Evolutionary conservation across 495 filamentous ascomycete genomes (phyloP).

Genomic region (Hypoxylon lenormandii): DNA sequence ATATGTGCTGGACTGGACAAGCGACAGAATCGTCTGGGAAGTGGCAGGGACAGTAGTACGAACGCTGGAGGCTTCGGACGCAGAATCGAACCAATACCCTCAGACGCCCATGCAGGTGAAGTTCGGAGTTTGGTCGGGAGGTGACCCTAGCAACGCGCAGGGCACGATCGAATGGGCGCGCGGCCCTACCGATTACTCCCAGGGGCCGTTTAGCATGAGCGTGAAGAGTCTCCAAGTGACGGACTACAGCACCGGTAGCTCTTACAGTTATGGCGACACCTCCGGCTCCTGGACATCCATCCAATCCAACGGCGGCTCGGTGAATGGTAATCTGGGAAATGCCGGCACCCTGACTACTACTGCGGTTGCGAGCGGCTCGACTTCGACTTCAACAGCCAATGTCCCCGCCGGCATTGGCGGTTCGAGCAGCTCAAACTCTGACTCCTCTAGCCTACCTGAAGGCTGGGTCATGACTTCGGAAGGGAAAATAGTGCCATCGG

Average conservation of each 20-base stretch:
- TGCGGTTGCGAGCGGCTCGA: conserved; percentile 57
- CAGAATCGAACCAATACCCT: conserved; percentile 77
- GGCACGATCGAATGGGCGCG: conserved; percentile 90
- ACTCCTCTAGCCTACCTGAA: conserved; percentile 46
- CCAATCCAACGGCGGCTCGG: conserved; percentile 62
- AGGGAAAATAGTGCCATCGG: conserved; percentile 74
- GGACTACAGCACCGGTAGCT: conserved; percentile 89
- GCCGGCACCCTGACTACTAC: conserved; percentile 64
- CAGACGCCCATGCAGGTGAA: conserved; percentile 91
- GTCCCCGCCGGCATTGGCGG: conserved; percentile 74
- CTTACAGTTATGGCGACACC: conserved; percentile 81
- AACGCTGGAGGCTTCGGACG: conserved; percentile 69
- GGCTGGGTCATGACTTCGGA: conserved; percentile 80
- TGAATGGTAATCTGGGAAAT: conserved; percentile 69
- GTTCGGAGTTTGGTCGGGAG: conserved; percentile 87
- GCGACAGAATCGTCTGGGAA: conserved; percentile 80
- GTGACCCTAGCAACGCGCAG: conserved; percentile 75
- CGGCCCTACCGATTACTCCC: conserved; percentile 80
- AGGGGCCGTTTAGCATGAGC: conserved; percentile 86
- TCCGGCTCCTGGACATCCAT: conserved; percentile 79
- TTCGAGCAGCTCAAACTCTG: conserved; percentile 52
- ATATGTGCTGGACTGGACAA: conserved; percentile 91
- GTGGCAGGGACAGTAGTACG: conserved; percentile 78
- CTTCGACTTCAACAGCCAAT: conserved; percentile 47
- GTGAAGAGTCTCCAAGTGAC: conserved; percentile 79